These are phyloP conservation scores for Conticribra guillardii DNA, from an alignment of 108 stramenopile genomes.

Conservation along the genomic window DNA sequence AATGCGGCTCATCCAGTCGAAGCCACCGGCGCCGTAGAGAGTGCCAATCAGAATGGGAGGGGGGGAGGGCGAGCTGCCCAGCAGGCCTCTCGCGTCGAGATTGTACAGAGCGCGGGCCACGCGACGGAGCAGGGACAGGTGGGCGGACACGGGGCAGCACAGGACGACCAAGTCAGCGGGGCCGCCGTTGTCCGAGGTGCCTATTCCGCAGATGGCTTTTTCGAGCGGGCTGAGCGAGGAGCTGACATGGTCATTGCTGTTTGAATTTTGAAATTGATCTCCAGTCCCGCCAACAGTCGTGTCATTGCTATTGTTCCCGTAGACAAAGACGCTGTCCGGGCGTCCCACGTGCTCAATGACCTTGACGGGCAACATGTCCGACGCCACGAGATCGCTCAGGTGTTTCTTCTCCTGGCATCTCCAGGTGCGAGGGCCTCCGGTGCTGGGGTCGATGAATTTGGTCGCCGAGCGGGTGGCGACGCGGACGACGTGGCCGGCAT, in stretches of 20 bases:
- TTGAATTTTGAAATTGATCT: not conserved
- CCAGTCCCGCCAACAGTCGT: not conserved
- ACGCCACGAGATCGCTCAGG: conserved; percentile 41
- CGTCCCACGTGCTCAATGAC: conserved; percentile 41
- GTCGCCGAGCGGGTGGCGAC: conserved; percentile 45
- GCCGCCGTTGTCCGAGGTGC: conserved; percentile 48
- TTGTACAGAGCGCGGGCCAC: conserved; percentile 46
- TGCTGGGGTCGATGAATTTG: conserved; percentile 25
- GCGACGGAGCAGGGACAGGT: conserved; percentile 44
- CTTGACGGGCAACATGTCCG: conserved; percentile 45
- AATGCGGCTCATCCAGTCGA: conserved; percentile 55
- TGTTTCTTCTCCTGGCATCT: conserved; percentile 50
- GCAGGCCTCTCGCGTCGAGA: conserved; percentile 33
- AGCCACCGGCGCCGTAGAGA: conserved; percentile 53
- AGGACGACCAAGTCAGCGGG: conserved; percentile 43
- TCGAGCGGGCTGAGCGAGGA: conserved; percentile 26
- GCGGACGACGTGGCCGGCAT: conserved; percentile 40
- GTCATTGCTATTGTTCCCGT: conserved; percentile 16
- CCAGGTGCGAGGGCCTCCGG: conserved; percentile 31
- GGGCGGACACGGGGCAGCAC: conserved; percentile 54
- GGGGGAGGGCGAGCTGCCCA: conserved; percentile 5
- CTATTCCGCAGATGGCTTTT: conserved; percentile 41
- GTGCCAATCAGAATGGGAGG: conserved; percentile 47
- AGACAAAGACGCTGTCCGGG: conserved; percentile 51
- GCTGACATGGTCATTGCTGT: conserved; percentile 1